A percentile compares a stretch with the other conserved stretches of the same genome.
Evolutionary conservation across 148 eudicot genomes (phyloP).

Genomic region (Nyssa sinensis): DNA sequence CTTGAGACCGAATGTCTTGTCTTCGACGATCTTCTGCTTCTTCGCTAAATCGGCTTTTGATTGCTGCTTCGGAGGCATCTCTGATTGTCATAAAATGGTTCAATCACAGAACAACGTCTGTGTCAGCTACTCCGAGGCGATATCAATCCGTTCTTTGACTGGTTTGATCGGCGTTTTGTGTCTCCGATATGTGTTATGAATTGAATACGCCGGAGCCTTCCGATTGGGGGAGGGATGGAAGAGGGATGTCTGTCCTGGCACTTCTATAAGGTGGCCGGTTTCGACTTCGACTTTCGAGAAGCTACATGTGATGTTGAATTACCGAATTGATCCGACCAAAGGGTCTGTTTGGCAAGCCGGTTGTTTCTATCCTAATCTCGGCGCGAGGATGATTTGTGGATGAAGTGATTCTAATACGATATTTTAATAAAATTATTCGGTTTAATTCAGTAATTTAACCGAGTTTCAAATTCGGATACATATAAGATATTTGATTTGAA

Average conservation of each 20-base stretch:
- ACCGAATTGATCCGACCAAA: too few species aligned
- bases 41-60: conserved; percentile 82
- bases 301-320: neutral
- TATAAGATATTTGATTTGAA: too few species aligned
- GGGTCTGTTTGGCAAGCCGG: too few species aligned
- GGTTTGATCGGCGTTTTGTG: neutral
- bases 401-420: too few species aligned
- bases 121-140: neutral
- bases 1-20: conserved; percentile 93
- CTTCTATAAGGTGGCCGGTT: neutral
- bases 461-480: too few species aligned
- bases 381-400: too few species aligned
- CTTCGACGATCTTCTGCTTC: conserved; percentile 87
- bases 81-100: conserved; percentile 17
- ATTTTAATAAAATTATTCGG: too few species aligned
- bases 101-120: too few species aligned
- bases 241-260: neutral
- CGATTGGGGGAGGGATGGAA: neutral
- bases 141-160: neutral
- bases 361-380: too few species aligned
- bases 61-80: conserved; percentile 86
- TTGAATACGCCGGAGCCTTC: too few species aligned
- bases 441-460: too few species aligned
- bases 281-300: neutral
- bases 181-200: neutral